Percentiles rank a stretch among this genome's conserved stretches.
These are phyloP conservation scores for Xylaria digitata DNA, from an alignment of 2,329 filamentous ascomycete genomes.

Conservation along the genomic window DNA sequence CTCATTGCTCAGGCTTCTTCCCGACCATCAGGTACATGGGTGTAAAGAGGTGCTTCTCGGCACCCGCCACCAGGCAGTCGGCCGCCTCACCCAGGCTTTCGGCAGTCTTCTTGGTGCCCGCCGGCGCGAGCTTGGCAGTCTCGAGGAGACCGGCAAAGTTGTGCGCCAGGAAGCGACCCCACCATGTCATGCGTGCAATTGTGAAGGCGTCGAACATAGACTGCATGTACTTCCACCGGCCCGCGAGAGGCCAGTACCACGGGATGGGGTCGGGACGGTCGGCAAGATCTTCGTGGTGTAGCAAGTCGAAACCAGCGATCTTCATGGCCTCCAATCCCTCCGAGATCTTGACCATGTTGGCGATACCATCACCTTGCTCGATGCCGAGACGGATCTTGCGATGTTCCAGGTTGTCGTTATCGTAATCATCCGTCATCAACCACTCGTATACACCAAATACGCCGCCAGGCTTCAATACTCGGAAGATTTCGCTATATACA, in stretches of 20 bases:
- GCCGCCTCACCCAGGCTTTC: slow-evolving; percentile 85
- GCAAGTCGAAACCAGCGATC: slow-evolving; percentile 84
- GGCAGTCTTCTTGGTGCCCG: slow-evolving; percentile 93
- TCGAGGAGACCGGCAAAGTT: slow-evolving; percentile 82
- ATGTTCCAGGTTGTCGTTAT: slow-evolving; percentile 87
- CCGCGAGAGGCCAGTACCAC: slow-evolving; percentile 94
- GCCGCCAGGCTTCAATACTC: slow-evolving; percentile 94
- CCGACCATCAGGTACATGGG: slow-evolving; percentile 98
- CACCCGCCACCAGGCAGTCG: slow-evolving; percentile 88
- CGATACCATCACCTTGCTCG: slow-evolving; percentile 95
- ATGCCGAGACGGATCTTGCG: slow-evolving; percentile 93
- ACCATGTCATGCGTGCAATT: slow-evolving; percentile 88
- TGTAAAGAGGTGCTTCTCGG: slow-evolving; percentile 90
- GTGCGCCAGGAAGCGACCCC: slow-evolving; percentile 81
- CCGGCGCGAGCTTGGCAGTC: slow-evolving; percentile 77
- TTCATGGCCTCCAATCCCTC: slow-evolving; percentile 87
- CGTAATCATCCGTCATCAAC: slow-evolving; percentile 97
- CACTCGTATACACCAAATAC: slow-evolving; percentile 98
- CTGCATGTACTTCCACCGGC: slow-evolving; percentile 85
- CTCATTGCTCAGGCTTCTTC: slow-evolving; percentile 74
- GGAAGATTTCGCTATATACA: slow-evolving; percentile 94
- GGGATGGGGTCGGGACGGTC: slow-evolving; percentile 78
- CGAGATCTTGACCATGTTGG: slow-evolving; percentile 92
- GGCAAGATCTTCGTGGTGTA: slow-evolving; percentile 88
- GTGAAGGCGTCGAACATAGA: slow-evolving; percentile 83